Evolutionary conservation across 1,284 basidiomycete species (phyloP).

Genomic region (Sanghuangporus weigelae): DNA sequence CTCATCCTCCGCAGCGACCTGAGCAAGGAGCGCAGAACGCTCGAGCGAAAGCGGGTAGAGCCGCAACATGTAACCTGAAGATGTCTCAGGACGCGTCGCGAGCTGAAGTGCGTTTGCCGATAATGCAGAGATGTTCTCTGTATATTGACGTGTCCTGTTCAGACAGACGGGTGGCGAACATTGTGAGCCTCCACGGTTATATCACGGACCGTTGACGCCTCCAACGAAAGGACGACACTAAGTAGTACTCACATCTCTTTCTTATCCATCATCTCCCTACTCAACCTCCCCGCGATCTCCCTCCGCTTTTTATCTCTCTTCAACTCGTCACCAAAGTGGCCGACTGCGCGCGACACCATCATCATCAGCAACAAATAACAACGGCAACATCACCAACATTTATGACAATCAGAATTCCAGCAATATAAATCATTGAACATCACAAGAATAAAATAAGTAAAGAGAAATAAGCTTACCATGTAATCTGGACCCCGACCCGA

Average conservation of each 20-base stretch:
- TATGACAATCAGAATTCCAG: not conserved
- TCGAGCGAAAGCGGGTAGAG: conserved; percentile 68
- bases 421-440: not conserved
- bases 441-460: not conserved
- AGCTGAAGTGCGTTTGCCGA: conserved; percentile 53
- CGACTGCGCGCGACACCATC: not conserved
- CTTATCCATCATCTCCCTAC: conserved; percentile 65
- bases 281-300: conserved; percentile 60
- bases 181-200: not conserved
- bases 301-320: conserved; percentile 59
- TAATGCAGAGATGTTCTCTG: conserved; percentile 51
- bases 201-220: not conserved
- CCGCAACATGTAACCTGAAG: conserved; percentile 59
- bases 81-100: conserved; percentile 57
- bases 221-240: not conserved
- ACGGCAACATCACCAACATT: not conserved
- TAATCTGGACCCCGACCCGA: conserved; percentile 14
- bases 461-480: conserved; percentile 7
- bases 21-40: conserved; percentile 63
- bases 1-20: conserved; percentile 58
- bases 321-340: conserved; percentile 32
- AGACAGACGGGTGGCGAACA: not conserved
- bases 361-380: not conserved
- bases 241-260: conserved; percentile 59
- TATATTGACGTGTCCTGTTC: conserved; percentile 44